Percentiles rank a stretch among this genome's conserved stretches.
These are phyloP conservation scores for Pythium volutum DNA, from an alignment of 352 stramenopile species.

Conservation along the genomic window DNA sequence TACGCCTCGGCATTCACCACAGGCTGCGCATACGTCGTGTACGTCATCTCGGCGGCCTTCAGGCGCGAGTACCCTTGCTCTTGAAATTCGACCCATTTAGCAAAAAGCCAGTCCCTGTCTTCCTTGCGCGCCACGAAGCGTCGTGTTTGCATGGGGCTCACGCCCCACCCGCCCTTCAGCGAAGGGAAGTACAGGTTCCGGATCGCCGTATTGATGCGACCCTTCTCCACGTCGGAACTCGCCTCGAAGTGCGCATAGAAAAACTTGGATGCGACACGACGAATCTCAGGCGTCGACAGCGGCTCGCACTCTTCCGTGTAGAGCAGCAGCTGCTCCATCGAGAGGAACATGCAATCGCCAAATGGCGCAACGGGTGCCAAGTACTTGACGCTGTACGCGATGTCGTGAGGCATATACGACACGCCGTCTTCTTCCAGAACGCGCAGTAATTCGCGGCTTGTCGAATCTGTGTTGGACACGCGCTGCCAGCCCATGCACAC, in stretches of 20 bases:
- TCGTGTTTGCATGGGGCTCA: slow-evolving; percentile 79
- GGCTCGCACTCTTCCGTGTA: slow-evolving; percentile 86
- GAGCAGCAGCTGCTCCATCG: slow-evolving; percentile 82
- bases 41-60: slow-evolving; percentile 75
- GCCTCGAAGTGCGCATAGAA: slow-evolving; percentile 72
- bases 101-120: slow-evolving; percentile 72
- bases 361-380: slow-evolving; percentile 76
- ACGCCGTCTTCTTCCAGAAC: slow-evolving; percentile 84
- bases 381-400: slow-evolving; percentile 88
- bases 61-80: slow-evolving; percentile 74
- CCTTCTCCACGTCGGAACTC: slow-evolving; percentile 52
- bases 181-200: slow-evolving; percentile 85
- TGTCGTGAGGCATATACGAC: slow-evolving; percentile 82
- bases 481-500: slow-evolving; percentile 86
- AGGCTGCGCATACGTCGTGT: slow-evolving; percentile 65
- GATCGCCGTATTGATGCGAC: slow-evolving; percentile 81
- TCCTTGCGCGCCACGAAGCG: slow-evolving; percentile 64
- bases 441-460: slow-evolving; percentile 68
- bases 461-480: slow-evolving; percentile 69
- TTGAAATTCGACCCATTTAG: slow-evolving; percentile 77
- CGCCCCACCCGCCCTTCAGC: slow-evolving; percentile 77
- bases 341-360: slow-evolving; percentile 85
- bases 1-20: slow-evolving; percentile 76
- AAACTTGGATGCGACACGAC: slow-evolving; percentile 70
- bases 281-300: slow-evolving; percentile 60